phyloP scores from a whole-genome alignment of 2,329 filamentous ascomycete genomes.

The Cyphellophora attinorum region DNA sequence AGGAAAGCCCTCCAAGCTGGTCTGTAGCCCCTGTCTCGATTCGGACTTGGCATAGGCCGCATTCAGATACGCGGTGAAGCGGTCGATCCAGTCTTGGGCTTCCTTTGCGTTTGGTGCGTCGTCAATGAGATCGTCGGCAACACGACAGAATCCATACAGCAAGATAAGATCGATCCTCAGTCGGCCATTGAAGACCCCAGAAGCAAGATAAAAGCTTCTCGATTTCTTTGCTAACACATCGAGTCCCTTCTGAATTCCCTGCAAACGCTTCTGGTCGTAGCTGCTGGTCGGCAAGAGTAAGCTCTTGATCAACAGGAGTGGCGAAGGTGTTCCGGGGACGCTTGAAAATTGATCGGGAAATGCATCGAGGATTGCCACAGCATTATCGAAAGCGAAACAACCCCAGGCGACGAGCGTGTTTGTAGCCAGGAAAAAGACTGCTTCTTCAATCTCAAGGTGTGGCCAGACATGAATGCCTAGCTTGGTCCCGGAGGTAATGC shows the following conservation, averaged over 20 bases:
- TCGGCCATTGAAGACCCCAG: conserved; percentile 57
- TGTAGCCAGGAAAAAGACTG: conserved; percentile 61
- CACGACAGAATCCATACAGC: conserved; percentile 64
- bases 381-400: conserved; percentile 59
- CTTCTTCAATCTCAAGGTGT: conserved; percentile 62
- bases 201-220: conserved; percentile 64
- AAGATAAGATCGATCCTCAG: conserved; percentile 59
- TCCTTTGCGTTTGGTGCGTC: conserved; percentile 45
- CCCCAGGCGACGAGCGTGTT: conserved; percentile 63
- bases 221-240: conserved; percentile 53
- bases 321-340: conserved; percentile 40
- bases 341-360: conserved; percentile 50
- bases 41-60: conserved; percentile 34
- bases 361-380: conserved; percentile 53
- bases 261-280: conserved; percentile 50
- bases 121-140: conserved; percentile 65
- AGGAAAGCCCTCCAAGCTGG: conserved; percentile 39
- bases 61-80: conserved; percentile 49
- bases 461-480: conserved; percentile 54
- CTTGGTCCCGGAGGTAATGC: conserved; percentile 59
- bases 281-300: conserved; percentile 37
- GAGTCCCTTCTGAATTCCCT: conserved; percentile 51
- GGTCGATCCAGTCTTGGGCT: conserved; percentile 49
- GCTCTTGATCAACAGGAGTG: conserved; percentile 41
- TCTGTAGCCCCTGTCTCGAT: conserved; percentile 18